These are phyloP conservation scores for Penicillium tannophilum DNA, from an alignment of 495 filamentous ascomycete genomes.

Conservation along the genomic window DNA sequence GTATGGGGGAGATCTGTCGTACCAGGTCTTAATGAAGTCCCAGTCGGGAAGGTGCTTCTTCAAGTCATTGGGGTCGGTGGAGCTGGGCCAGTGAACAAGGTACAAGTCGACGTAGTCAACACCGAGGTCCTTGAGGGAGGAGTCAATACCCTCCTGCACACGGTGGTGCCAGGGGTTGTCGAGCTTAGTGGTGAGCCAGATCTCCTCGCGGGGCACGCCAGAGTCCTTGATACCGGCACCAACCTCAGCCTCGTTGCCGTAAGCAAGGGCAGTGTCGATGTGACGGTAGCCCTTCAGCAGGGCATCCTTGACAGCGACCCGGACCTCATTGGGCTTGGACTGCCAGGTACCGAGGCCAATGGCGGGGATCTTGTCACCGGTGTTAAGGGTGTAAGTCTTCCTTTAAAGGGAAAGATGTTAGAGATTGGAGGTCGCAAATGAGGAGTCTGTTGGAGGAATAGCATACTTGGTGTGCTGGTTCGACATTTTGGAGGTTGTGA, in stretches of 20 bases:
- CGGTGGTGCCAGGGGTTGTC: conserved; percentile 79
- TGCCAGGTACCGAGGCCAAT: conserved; percentile 87
- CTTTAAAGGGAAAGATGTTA: conserved; percentile 25
- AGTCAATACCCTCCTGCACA: conserved; percentile 68
- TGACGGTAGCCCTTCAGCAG: conserved; percentile 72
- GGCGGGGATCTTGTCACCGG: conserved; percentile 76
- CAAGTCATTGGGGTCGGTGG: conserved; percentile 58
- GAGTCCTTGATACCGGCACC: conserved; percentile 78
- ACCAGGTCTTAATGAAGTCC: conserved; percentile 82
- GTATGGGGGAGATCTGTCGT: conserved; percentile 7
- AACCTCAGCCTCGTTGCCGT: conserved; percentile 83
- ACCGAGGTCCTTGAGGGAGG: conserved; percentile 68
- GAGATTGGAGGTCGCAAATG: not conserved
- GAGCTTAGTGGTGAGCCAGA: conserved; percentile 89
- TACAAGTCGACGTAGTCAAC: conserved; percentile 82
- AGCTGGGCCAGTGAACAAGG: conserved; percentile 82
- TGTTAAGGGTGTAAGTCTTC: conserved; percentile 76
- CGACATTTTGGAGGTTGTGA: conserved; percentile 37
- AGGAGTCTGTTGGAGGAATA: not conserved
- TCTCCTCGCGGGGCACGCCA: conserved; percentile 75
- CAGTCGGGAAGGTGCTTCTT: conserved; percentile 66
- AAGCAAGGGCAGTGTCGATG: conserved; percentile 76
- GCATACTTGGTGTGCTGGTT: conserved; percentile 47
- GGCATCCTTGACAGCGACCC: conserved; percentile 74
- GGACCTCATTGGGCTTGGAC: conserved; percentile 62